phyloP scores from a whole-genome alignment of 2,329 filamentous ascomycete genomes.

The Sclerotinia sclerotiorum region DNA sequence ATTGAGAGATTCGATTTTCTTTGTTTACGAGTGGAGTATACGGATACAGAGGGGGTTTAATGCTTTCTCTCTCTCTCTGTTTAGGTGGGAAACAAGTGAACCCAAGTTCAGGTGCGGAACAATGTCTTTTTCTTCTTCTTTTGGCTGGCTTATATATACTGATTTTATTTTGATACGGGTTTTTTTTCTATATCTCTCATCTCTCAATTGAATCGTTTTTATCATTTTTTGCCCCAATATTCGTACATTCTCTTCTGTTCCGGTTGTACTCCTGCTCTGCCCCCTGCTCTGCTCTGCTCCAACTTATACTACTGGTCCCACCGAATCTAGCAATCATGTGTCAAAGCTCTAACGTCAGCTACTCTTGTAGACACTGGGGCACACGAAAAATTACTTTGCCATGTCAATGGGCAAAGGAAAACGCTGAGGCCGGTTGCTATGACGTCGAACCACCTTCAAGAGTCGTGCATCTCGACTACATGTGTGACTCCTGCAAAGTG shows the following conservation, averaged over 20 bases:
- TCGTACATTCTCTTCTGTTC: too few species aligned
- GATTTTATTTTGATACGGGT: not conserved
- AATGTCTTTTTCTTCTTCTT: not conserved
- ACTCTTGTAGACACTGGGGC: not conserved
- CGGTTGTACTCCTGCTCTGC: too few species aligned
- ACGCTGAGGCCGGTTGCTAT: not conserved
- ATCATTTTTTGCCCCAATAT: too few species aligned
- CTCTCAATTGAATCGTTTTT: too few species aligned
- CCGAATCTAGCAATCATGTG: not conserved
- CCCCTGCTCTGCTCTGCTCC: too few species aligned
- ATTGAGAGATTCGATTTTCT: not conserved
- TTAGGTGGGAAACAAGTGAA: not conserved
- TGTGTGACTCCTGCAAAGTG: not conserved
- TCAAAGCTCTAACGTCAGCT: not conserved
- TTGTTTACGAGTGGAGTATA: not conserved
- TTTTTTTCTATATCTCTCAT: too few species aligned
- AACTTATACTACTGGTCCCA: not conserved
- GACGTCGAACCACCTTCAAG: not conserved
- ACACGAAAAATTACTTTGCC: not conserved
- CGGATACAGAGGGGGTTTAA: not conserved
- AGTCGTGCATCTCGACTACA: not conserved
- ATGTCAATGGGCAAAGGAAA: not conserved
- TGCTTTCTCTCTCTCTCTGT: not conserved
- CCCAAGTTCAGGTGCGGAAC: not conserved
- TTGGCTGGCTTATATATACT: not conserved